Conservation (phyloP, 2,329 filamentous ascomycete species). For the Thielaviopsis populi region DNA sequence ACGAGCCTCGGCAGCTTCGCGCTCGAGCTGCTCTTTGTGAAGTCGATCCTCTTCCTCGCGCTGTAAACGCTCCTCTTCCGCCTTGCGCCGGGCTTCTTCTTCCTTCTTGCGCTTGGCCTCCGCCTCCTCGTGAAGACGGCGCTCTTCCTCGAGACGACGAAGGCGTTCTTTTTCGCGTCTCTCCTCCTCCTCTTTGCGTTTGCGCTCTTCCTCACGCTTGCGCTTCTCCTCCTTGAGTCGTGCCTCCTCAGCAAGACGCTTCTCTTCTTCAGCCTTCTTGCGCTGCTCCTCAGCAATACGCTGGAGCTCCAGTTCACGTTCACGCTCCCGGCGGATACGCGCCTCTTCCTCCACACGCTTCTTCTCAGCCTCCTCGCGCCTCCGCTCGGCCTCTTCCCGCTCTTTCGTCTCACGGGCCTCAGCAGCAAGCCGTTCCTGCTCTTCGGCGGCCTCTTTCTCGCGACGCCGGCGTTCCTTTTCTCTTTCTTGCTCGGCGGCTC, state of each 20-base stretch:
- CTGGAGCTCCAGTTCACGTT: conserved; percentile 7
- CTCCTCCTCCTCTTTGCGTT: conserved; percentile 26
- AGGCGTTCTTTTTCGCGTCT: conserved; percentile 21
- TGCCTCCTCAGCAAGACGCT: conserved; percentile 22
- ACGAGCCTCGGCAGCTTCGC: conserved; percentile 36
- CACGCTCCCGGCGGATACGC: neutral
- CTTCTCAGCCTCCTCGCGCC: conserved; percentile 25
- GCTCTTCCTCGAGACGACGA: conserved; percentile 17
- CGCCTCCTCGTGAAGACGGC: conserved; percentile 19
- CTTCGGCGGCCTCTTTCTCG: conserved; percentile 16
- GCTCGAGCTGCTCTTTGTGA: conserved; percentile 31
- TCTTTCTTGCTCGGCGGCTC: conserved; percentile 22
- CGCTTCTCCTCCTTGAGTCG: conserved; percentile 24
- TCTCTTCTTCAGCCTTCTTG: conserved; percentile 23
- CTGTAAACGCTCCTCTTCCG: conserved; percentile 27
- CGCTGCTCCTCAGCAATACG: conserved; percentile 18
- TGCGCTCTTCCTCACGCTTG: conserved; percentile 27
- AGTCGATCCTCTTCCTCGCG: conserved; percentile 34
- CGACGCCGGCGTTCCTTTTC: conserved; percentile 13
- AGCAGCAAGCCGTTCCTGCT: conserved; percentile 8
- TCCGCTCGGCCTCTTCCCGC: conserved; percentile 25
- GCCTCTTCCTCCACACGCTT: conserved; percentile 18
- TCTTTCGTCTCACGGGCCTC: conserved; percentile 18
- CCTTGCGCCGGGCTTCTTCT: conserved; percentile 23
- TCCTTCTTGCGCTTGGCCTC: conserved; percentile 20